Conservation (phyloP, 148 eudicot genomes). For the Rhododendron griersonianum region DNA sequence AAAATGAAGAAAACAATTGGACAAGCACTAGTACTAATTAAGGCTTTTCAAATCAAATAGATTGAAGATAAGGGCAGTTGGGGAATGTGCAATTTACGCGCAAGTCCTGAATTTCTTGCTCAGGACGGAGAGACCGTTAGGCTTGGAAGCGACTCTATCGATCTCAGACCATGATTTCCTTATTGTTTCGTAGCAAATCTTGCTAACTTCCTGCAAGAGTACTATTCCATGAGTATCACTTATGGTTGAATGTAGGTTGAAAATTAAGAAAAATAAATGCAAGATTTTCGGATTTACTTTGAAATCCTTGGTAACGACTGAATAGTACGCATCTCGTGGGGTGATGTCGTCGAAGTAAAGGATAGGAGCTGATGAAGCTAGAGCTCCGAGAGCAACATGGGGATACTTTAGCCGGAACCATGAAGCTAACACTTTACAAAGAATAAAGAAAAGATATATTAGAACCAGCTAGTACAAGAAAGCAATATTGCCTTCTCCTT, state of each 20-base stretch:
- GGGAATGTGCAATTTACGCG: constrained; percentile 18
- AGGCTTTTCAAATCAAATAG: neutral
- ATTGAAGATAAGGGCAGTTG: neutral
- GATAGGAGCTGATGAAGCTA: constrained; percentile 57
- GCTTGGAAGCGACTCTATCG: constrained; percentile 29
- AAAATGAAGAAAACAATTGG: neutral
- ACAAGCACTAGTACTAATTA: no score
- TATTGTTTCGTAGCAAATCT: constrained; percentile 39
- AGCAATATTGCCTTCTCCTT: neutral
- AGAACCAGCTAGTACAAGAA: neutral
- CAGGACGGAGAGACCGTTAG: constrained; percentile 32
- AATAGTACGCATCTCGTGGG: constrained; percentile 28
- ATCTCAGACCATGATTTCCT: constrained; percentile 43
- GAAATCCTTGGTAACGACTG: constrained; percentile 37
- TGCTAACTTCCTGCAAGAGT: constrained; percentile 32
- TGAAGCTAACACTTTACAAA: constrained; percentile 37
- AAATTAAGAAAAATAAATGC: neutral
- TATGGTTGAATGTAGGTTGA: neutral
- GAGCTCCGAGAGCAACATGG: constrained; percentile 49
- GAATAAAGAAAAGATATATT: neutral
- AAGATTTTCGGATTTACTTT: constrained; percentile 11
- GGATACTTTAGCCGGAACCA: constrained; percentile 65
- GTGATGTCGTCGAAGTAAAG: constrained; percentile 42
- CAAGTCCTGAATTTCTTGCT: constrained; percentile 36
- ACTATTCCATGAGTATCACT: neutral